phyloP scores from a whole-genome alignment of 169 alveolate species.

The Perkinsus olseni region DNA sequence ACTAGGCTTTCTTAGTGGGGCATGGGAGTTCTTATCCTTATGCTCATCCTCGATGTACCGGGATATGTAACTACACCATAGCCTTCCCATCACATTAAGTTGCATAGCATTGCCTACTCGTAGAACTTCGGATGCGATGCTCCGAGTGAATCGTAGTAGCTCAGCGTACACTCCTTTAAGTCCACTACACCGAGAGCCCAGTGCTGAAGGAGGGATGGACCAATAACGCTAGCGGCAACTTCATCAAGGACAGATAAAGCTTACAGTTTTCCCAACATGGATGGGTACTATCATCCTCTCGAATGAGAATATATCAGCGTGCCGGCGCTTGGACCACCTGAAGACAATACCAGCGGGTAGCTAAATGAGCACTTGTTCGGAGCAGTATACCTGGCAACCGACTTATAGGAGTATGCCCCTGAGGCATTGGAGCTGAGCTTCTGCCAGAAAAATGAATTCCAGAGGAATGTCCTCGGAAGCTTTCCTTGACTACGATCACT shows the following conservation, averaged over 20 bases:
- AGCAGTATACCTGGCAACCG: neutral
- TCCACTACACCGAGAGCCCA: slow-evolving; percentile 38
- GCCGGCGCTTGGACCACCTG: slow-evolving; percentile 28
- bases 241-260: neutral
- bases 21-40: slow-evolving; percentile 17
- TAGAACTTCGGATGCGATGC: slow-evolving; percentile 2
- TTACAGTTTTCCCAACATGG: slow-evolving; percentile 15
- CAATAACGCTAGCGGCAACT: neutral
- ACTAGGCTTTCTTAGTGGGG: neutral
- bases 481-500: neutral
- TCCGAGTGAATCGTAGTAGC: slow-evolving; percentile 31
- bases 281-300: slow-evolving; percentile 24
- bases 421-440: slow-evolving; percentile 9
- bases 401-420: slow-evolving; percentile 6
- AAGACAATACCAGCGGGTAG: slow-evolving; percentile 13
- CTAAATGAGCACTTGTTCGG: neutral
- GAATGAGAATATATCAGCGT: slow-evolving; percentile 25
- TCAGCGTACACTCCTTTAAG: slow-evolving; percentile 17
- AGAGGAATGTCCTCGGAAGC: slow-evolving; percentile 15
- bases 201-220: slow-evolving; percentile 4
- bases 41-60: slow-evolving; percentile 31
- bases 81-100: neutral
- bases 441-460: slow-evolving; percentile 31
- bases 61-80: neutral
- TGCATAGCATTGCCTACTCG: neutral